phyloP scores from a whole-genome alignment of 2,329 filamentous ascomycete genomes.

The Aspergillus viridinutans region DNA sequence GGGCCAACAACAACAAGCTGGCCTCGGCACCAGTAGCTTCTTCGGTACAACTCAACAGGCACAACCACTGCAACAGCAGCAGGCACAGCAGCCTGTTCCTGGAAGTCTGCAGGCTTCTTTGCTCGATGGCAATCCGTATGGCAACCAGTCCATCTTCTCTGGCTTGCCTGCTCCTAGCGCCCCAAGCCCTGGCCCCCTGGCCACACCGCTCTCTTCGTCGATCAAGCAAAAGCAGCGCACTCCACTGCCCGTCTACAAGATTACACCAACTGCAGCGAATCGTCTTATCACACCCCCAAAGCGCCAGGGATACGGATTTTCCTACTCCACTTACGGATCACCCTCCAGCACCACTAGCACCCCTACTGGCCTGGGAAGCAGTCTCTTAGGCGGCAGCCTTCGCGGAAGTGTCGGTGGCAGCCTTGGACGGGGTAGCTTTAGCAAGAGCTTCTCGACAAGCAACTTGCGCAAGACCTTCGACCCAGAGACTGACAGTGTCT shows the following conservation, averaged over 20 bases:
- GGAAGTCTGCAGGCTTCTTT: constrained; percentile 68
- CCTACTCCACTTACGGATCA: constrained; percentile 86
- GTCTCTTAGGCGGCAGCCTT: constrained; percentile 48
- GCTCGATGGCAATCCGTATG: constrained; percentile 81
- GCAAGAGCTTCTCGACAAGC: constrained; percentile 84
- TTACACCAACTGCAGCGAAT: constrained; percentile 74
- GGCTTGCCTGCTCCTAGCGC: constrained; percentile 60
- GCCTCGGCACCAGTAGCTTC: constrained; percentile 39
- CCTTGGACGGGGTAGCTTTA: constrained; percentile 62
- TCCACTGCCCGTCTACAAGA: constrained; percentile 79
- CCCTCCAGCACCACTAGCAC: constrained; percentile 68
- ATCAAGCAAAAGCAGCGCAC: constrained; percentile 75
- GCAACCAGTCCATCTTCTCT: constrained; percentile 79
- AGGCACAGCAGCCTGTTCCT: constrained; percentile 41
- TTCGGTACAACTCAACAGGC: constrained; percentile 54
- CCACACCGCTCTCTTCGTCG: constrained; percentile 75
- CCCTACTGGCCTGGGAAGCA: constrained; percentile 63
- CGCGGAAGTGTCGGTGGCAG: constrained; percentile 47
- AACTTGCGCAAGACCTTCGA: constrained; percentile 79
- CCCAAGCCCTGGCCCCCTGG: constrained; percentile 79
- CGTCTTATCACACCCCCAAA: constrained; percentile 81
- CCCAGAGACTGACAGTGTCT: constrained; percentile 71
- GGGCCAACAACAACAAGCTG: constrained; percentile 31
- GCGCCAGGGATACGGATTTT: constrained; percentile 78
- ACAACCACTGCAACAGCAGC: constrained; percentile 48